phyloP scores from a whole-genome alignment of 2,329 filamentous ascomycete genomes.

The Curvularia sp. region DNA sequence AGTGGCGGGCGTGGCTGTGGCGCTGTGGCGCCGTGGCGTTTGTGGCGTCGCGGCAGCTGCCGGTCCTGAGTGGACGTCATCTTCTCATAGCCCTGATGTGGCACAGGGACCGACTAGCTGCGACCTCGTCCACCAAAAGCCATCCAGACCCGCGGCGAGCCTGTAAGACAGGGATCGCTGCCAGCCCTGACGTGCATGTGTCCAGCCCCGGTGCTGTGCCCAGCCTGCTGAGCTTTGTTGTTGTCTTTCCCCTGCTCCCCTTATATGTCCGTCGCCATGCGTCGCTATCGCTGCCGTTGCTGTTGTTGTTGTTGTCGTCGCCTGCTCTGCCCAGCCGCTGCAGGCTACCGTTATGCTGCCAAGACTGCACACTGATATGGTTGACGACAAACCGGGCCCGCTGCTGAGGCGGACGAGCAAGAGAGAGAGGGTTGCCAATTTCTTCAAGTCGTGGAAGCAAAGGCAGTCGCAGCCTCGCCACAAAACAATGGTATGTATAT shows the following conservation, averaged over 20 bases:
- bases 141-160: constrained; percentile 21
- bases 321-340: constrained; percentile 17
- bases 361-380: constrained; percentile 34
- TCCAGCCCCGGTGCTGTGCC: constrained; percentile 20
- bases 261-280: constrained; percentile 35
- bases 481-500: constrained; percentile 29
- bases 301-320: neutral
- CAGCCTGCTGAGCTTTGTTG: constrained; percentile 35
- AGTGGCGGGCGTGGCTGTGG: neutral
- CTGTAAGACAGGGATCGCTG: constrained; percentile 33
- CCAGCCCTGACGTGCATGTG: constrained; percentile 42
- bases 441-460: constrained; percentile 42
- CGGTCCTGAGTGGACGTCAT: constrained; percentile 34
- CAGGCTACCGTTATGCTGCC: constrained; percentile 40
- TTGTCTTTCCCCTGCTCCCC: constrained; percentile 29
- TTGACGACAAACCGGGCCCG: constrained; percentile 29
- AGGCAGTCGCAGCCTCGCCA: constrained; percentile 27
- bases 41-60: no score
- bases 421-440: constrained; percentile 41
- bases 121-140: constrained; percentile 20
- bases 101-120: constrained; percentile 33
- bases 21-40: constrained; percentile 16
- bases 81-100: constrained; percentile 35
- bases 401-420: constrained; percentile 40
- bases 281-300: constrained; percentile 3